Evolutionary conservation across 768 basidiomycete genomes (phyloP), one percentile per base, ranked within the genome.

Genomic region (Fomitopsis serialis): DNA sequence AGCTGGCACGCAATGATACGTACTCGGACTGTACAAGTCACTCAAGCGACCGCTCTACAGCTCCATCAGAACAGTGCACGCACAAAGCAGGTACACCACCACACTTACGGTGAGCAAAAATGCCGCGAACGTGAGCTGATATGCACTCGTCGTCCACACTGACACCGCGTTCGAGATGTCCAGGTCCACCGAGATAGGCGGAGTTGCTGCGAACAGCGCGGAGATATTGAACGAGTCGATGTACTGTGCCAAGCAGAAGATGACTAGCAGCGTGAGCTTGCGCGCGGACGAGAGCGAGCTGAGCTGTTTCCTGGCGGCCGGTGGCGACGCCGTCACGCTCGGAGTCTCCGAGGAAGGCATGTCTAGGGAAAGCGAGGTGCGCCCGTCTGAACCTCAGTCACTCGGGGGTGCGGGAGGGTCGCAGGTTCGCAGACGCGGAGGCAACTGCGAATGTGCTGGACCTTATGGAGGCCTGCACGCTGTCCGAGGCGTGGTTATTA

Each of bases 221-320:
- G 61, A 63, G 53, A 51, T 57, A 52, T 62, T 66, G 56, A 67
- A 65, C 2, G 60, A 53, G 45, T 69, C 68, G 44, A 67, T 55
- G 54, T 67, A 68, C 42, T 65, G 67, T 3, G 63, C 64, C 13
- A 62, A 57, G 50, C 64, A 66, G 54, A 69, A 64, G 19, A 68
- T 17, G 17, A 45, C 22, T 15, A 68, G 60, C 19, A 69, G 63
- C 12, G 50, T 17, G 29, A 25, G 54, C 53, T 62, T 68, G 40
- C 53, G 59, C 22, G 32, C 49, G 52, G 19, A 54, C 42, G 55
- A 42, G 25, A 48, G 29, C 25, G n/a, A 32, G 29, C 29, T 32
- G 29, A 32, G 29, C 29, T 6, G 29, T 32, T 32, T 5, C 29
- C 29, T 5, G 5, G 29, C 29, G 29, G 29, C 6, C 6, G 29